These are phyloP conservation scores for Claviceps capensis DNA, from an alignment of 2,329 filamentous ascomycete species.

Conservation along the genomic window DNA sequence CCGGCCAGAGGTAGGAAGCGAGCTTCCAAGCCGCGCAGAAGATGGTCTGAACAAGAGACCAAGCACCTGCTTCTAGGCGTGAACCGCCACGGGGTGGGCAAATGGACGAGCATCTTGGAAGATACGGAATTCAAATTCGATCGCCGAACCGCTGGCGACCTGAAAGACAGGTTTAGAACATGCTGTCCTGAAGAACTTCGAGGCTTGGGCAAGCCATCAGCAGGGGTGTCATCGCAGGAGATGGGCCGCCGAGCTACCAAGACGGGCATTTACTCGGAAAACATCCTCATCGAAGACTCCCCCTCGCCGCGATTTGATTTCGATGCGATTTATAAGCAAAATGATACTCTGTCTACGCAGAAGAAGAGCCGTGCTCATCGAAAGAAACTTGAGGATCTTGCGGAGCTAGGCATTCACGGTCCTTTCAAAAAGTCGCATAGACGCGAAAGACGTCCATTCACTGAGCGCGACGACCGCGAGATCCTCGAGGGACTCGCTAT, in stretches of 20 bases:
- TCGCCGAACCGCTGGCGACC: conserved; percentile 44
- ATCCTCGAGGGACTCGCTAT: conserved; percentile 45
- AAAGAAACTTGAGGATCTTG: conserved; percentile 41
- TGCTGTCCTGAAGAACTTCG: conserved; percentile 50
- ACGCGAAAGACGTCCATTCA: conserved; percentile 46
- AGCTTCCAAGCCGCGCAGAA: conserved; percentile 42
- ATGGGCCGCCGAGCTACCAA: conserved; percentile 24
- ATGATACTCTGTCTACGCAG: conserved; percentile 24
- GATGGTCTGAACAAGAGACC: conserved; percentile 54
- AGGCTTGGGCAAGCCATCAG: conserved; percentile 20
- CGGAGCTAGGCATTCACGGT: conserved; percentile 43
- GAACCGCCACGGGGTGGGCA: conserved; percentile 48
- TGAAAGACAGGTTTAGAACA: conserved; percentile 54
- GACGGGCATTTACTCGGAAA: conserved; percentile 38
- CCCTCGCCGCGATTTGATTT: conserved; percentile 17
- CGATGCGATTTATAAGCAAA: conserved; percentile 24
- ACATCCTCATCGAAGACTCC: conserved; percentile 36
- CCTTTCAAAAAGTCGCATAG: conserved; percentile 50
- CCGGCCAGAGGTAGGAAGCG: conserved; percentile 34
- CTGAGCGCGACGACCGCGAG: conserved; percentile 47
- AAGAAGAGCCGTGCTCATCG: conserved; percentile 41
- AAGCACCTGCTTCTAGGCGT: conserved; percentile 48
- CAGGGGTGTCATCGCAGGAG: conserved; percentile 11
- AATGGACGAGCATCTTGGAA: conserved; percentile 51
- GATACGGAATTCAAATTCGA: conserved; percentile 48